phyloP scores from a whole-genome alignment of 441 rosid genomes.

The Breynia disticha region DNA sequence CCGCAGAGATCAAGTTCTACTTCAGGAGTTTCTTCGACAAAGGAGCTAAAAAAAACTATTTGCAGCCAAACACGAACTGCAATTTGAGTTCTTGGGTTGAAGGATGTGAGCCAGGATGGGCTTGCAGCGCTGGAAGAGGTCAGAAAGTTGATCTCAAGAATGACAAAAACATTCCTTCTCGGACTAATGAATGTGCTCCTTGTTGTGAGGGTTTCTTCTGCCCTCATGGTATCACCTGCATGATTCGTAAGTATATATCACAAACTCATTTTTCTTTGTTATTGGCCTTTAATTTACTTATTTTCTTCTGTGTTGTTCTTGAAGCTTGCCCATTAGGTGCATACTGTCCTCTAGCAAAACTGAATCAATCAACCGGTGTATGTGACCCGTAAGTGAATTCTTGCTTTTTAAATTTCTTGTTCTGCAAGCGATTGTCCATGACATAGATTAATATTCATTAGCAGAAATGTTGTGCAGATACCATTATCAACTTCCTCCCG shows the following conservation, averaged over 20 bases:
- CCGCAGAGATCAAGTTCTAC: slow-evolving; percentile 75
- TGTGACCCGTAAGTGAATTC: slow-evolving; percentile 75
- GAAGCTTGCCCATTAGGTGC: slow-evolving; percentile 72
- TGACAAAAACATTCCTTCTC: slow-evolving; percentile 44
- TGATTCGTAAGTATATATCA: slow-evolving; percentile 66
- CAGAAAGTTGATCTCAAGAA: slow-evolving; percentile 46
- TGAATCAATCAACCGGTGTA: slow-evolving; percentile 38
- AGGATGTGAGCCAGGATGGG: slow-evolving; percentile 99
- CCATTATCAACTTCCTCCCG: slow-evolving; percentile 64
- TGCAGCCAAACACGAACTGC: slow-evolving; percentile 66
- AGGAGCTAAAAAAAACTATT: too few species aligned
- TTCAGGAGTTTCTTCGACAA: slow-evolving; percentile 38
- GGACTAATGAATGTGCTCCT: slow-evolving; percentile 49
- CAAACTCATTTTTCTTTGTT: slow-evolving; percentile 3
- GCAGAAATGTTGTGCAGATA: slow-evolving; percentile 64
- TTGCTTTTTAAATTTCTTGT: slow-evolving; percentile 4
- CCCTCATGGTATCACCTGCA: slow-evolving; percentile 88
- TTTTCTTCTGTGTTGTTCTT: slow-evolving; percentile 8
- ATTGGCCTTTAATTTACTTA: too few species aligned
- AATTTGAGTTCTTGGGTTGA: slow-evolving; percentile 77
- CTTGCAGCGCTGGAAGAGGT: slow-evolving; percentile 43
- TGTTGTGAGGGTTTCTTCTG: slow-evolving; percentile 96
- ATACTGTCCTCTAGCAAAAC: slow-evolving; percentile 50
- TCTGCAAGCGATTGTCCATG: too few species aligned
- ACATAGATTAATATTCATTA: too few species aligned